These are phyloP conservation scores for Trichosporon ovoides DNA, from an alignment of 1,284 basidiomycete species.

Conservation along the genomic window DNA sequence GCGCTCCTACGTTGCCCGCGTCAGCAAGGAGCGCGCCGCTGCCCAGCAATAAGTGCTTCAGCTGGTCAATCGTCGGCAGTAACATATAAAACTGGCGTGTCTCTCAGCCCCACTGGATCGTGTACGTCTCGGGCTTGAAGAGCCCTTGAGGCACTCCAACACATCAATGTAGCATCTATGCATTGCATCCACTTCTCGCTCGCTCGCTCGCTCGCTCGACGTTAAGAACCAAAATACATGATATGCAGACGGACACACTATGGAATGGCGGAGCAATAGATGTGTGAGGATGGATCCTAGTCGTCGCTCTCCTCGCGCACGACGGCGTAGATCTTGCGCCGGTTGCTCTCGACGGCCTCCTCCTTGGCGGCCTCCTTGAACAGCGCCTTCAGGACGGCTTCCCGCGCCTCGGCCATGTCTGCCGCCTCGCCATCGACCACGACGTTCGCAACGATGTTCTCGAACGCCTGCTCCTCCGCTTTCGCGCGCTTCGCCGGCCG, in stretches of 20 bases:
- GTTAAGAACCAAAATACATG: conserved; percentile 8
- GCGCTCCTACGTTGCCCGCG: conserved; percentile 43
- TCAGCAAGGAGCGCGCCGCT: conserved; percentile 37
- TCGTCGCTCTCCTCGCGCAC: conserved; percentile 58
- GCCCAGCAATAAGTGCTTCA: not conserved
- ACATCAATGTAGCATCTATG: conserved; percentile 6
- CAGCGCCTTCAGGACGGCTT: conserved; percentile 59
- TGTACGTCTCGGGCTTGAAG: not conserved
- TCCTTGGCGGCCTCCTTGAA: conserved; percentile 72
- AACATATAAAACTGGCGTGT: no score
- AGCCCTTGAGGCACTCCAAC: not conserved
- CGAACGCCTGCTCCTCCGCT: not conserved
- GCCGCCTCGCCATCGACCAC: not conserved
- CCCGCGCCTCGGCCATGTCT: conserved; percentile 51
- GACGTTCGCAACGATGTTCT: conserved; percentile 3
- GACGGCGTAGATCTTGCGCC: conserved; percentile 73
- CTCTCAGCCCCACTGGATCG: not conserved
- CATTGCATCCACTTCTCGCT: conserved; percentile 10
- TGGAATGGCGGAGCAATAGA: not conserved
- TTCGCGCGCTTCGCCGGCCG: conserved; percentile 24
- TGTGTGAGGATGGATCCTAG: conserved; percentile 36
- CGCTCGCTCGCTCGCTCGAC: not conserved
- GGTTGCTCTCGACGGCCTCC: conserved; percentile 61
- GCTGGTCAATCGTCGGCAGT: not conserved
- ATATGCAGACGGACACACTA: not conserved